Evolutionary conservation across 2,329 filamentous ascomycete genomes (phyloP).

Genomic region (Arthrobotrys conoides): DNA sequence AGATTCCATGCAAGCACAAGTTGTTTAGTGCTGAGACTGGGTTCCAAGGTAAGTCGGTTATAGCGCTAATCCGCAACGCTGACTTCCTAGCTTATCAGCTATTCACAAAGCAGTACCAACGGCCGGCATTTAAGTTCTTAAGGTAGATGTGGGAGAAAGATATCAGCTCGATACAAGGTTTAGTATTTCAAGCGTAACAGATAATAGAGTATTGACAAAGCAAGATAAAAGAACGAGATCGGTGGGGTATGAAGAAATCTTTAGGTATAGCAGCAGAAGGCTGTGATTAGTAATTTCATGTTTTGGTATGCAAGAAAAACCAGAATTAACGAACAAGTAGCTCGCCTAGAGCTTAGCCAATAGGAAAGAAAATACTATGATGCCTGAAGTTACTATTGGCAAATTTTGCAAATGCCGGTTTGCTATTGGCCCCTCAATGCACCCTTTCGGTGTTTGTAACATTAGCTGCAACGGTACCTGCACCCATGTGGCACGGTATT

Average conservation of each 20-base stretch:
- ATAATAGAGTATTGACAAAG: neutral
- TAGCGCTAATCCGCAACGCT: neutral
- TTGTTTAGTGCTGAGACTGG: no score
- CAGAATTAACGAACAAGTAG: neutral
- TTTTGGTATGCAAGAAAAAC: neutral
- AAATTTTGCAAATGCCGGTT: neutral
- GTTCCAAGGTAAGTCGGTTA: neutral
- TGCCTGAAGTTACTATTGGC: neutral
- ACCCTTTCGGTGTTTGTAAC: neutral
- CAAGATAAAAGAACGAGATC: neutral
- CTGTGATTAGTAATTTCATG: neutral
- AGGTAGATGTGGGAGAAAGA: neutral
- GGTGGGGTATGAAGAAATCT: neutral
- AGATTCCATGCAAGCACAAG: neutral
- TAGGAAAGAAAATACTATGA: constrained; percentile 1
- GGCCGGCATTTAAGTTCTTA: neutral
- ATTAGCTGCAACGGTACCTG: neutral
- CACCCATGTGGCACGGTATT: neutral
- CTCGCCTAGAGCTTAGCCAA: neutral
- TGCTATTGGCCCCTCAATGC: neutral
- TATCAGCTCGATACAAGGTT: neutral
- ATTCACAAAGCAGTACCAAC: neutral
- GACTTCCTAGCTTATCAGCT: neutral
- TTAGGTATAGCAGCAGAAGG: neutral
- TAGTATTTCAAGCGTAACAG: neutral